Base-by-base conservation (phyloP, 176 grass and related monocot genomes). In the Microstegium vimineum region DNA sequence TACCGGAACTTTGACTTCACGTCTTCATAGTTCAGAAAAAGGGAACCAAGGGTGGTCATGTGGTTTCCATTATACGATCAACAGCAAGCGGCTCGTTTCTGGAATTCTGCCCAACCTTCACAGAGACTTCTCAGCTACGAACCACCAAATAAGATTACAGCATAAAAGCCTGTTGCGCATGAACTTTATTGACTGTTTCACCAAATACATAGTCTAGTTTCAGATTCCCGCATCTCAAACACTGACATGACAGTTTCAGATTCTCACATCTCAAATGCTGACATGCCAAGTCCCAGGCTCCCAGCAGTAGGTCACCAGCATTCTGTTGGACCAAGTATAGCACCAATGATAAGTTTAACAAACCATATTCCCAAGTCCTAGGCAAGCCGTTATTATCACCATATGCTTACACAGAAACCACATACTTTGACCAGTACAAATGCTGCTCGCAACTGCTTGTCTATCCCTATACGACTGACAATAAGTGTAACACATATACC, bases 81-180 rank as follows among this genome's bases (percentile, higher is more conserved):
- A 61, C 8, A 47, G 8, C 73, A 28, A 31, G 38, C 82, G 43
- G 28, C 63, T 68, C 5, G 15, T 89, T 85, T 76, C 41, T 43
- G 71, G 41, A 64, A 70, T 54, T 76, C 77, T n/a, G 71, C 63
- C 73, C 76, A 75, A 69, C 63, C 40, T 76, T 5, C 16, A 16
- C 42, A 41, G n/a, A 46, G 18, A 18, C 43, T 73, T 68, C 4
- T 80, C 36, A 42, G 26, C 8, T 77, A 41, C 32, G 10, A 49
- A 85, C 42, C 51, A 62, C 15, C 47, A 71, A 33, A 42, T 49
- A 33, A 43, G 49, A 26, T 62, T 13, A 46, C 27, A 22, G 40
- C 75, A 40, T 36, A 10, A 79, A 40, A 20, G 2, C 22, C n/a
- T 18, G 32, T 18, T 49, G 56, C 22, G 30, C 66, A 17, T 23